Percentiles rank a stretch among this genome's conserved stretches.
These are phyloP conservation scores for Pezicula rhizophila DNA, from an alignment of 2,329 filamentous ascomycete genomes.

Conservation along the genomic window DNA sequence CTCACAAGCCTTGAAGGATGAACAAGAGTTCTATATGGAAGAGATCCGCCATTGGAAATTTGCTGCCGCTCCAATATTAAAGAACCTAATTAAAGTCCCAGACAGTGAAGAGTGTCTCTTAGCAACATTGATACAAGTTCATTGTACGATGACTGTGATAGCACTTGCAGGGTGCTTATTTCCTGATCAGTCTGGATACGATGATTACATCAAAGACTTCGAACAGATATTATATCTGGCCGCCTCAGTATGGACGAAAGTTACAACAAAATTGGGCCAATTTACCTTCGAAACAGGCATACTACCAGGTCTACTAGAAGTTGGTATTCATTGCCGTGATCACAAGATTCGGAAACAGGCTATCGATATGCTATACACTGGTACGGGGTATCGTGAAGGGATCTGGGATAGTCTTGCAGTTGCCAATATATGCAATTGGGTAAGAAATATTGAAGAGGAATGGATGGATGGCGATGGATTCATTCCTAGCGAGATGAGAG, in stretches of 20 bases:
- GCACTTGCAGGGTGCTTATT: constrained; percentile 2
- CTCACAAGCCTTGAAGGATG: background rate
- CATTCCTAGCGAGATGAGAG: background rate
- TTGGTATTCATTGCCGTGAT: constrained; percentile 6
- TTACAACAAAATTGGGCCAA: background rate
- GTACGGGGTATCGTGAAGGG: constrained; percentile 9
- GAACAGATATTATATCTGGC: constrained; percentile 1
- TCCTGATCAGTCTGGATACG: constrained; percentile 6
- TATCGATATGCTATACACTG: constrained; percentile 4
- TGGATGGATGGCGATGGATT: constrained; percentile 4
- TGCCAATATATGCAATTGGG: constrained; percentile 1
- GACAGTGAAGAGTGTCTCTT: constrained; percentile 3
- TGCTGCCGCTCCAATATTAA: constrained; percentile 1
- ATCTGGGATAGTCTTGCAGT: constrained; percentile 7
- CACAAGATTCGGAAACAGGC: constrained; percentile 3
- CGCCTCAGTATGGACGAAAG: background rate
- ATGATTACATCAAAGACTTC: constrained; percentile 6
- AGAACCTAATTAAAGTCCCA: background rate
- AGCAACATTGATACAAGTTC: constrained; percentile 4
- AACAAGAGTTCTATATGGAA: constrained; percentile 4
- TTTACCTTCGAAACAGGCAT: constrained; percentile 12
- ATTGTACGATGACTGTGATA: constrained; percentile 4
- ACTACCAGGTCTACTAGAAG: constrained; percentile 8
- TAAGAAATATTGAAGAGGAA: constrained; percentile 9
- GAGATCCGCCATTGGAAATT: constrained; percentile 3